Conservation (phyloP, 257 asterid genomes). For the Cordia subcordata region DNA sequence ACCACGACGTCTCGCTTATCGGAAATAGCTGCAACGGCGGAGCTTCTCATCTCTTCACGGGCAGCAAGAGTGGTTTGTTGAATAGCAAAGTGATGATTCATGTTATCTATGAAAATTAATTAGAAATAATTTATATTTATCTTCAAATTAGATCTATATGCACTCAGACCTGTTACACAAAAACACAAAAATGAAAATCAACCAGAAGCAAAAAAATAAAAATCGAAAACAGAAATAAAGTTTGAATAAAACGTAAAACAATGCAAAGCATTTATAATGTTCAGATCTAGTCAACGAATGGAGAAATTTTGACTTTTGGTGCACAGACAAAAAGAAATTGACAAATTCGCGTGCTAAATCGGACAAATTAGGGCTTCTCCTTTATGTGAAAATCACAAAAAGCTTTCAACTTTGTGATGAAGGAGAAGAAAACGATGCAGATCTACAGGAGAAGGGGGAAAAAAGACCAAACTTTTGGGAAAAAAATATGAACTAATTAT, state of each 20-base stretch:
- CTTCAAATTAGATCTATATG: neutral
- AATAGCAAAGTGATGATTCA: slow-evolving; percentile 7
- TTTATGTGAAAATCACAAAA: neutral
- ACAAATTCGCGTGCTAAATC: neutral
- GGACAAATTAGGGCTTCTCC: neutral
- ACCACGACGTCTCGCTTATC: slow-evolving; percentile 43
- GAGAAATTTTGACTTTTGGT: neutral
- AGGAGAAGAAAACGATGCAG: too few relatives aligned
- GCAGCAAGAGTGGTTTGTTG: neutral
- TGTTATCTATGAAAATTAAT: neutral
- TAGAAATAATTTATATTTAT: neutral
- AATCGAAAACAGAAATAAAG: neutral
- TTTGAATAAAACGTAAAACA: neutral
- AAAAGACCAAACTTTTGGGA: too few relatives aligned
- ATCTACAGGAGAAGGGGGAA: too few relatives aligned
- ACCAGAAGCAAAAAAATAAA: neutral
- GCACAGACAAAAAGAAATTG: neutral
- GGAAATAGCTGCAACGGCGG: neutral
- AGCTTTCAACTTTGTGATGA: neutral
- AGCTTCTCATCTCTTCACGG: slow-evolving; percentile 2
- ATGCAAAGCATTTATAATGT: neutral
- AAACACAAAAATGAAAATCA: neutral
- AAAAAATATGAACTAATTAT: too few relatives aligned
- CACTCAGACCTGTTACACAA: neutral
- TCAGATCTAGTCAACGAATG: neutral